phyloP scores from a whole-genome alignment of 257 asterid genomes.

The Henckelia pumila region DNA sequence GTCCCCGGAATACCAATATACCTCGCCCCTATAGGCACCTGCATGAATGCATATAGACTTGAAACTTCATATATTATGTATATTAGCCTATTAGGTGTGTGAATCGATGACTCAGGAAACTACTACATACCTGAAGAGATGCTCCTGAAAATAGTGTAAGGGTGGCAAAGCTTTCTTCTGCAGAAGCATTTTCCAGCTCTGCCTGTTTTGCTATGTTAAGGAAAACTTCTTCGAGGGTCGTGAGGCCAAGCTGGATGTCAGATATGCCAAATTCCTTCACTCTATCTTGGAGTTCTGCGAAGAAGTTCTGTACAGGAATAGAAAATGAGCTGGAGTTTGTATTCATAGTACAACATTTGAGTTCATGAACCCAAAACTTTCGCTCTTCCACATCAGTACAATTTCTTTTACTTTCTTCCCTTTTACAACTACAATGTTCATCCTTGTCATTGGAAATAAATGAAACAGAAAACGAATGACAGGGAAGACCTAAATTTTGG shows the following conservation, averaged over 20 bases:
- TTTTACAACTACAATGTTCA: too few species aligned
- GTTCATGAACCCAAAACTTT: not conserved
- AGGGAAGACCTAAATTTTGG: too few species aligned
- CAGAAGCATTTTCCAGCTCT: slow-evolving; percentile 73
- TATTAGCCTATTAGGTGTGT: not conserved
- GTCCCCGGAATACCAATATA: slow-evolving; percentile 72
- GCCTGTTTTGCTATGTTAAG: slow-evolving; percentile 73
- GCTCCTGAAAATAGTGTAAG: slow-evolving; percentile 58
- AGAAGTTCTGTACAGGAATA: slow-evolving; percentile 48
- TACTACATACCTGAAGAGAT: slow-evolving; percentile 51
- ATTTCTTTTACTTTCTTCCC: too few species aligned
- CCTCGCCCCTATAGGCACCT: slow-evolving; percentile 84
- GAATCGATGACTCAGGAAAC: not conserved
- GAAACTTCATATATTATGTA: not conserved
- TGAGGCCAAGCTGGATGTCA: slow-evolving; percentile 83
- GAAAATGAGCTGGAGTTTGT: not conserved
- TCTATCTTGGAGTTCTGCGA: slow-evolving; percentile 65
- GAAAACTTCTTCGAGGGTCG: slow-evolving; percentile 89
- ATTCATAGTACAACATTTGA: not conserved
- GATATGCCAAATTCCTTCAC: slow-evolving; percentile 61
- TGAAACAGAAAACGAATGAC: too few species aligned
- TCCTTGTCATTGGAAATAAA: too few species aligned
- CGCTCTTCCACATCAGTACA: too few species aligned
- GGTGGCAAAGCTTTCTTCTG: slow-evolving; percentile 59
- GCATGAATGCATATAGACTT: slow-evolving; percentile 9